Conservation (phyloP, 192 early-diverging fungal genomes). For the Entomortierella parvispora region DNA sequence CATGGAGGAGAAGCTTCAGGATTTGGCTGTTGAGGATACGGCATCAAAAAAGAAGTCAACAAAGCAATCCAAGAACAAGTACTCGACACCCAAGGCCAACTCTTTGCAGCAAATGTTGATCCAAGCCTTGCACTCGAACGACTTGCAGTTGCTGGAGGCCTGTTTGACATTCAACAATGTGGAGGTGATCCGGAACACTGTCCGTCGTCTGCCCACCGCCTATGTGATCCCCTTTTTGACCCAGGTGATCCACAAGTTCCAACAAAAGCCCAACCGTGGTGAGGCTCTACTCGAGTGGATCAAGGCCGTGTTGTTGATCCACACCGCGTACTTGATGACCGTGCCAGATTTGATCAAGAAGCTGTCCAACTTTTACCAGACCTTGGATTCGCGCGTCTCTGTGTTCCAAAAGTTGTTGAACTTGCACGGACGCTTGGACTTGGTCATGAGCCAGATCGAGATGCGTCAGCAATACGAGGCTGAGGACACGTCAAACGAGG, state of each 20-base stretch:
- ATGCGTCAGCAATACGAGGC: constrained; percentile 46
- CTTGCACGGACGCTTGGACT: constrained; percentile 61
- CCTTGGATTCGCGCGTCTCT: constrained; percentile 54
- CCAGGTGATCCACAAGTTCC: constrained; percentile 59
- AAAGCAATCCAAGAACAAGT: constrained; percentile 31
- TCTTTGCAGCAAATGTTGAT: constrained; percentile 63
- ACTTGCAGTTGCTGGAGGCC: constrained; percentile 56
- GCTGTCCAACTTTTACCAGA: constrained; percentile 62
- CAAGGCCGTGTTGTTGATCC: constrained; percentile 58
- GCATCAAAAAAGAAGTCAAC: constrained; percentile 41
- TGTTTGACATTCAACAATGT: constrained; percentile 57
- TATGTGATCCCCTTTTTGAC: constrained; percentile 61
- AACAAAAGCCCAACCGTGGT: constrained; percentile 58
- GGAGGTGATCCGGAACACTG: constrained; percentile 59
- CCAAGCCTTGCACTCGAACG: constrained; percentile 66
- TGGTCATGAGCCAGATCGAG: constrained; percentile 61
- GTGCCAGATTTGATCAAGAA: constrained; percentile 61
- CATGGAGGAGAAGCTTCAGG: constrained; percentile 57
- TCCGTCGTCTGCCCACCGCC: constrained; percentile 58
- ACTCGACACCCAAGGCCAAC: constrained; percentile 54
- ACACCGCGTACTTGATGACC: constrained; percentile 68
- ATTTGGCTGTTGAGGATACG: constrained; percentile 50
- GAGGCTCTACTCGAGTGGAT: constrained; percentile 61
- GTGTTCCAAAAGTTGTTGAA: constrained; percentile 60
- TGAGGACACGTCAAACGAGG: constrained; percentile 52